Conservation (phyloP, 169 alveolate genomes). For the Plasmodium vinckei region DNA sequence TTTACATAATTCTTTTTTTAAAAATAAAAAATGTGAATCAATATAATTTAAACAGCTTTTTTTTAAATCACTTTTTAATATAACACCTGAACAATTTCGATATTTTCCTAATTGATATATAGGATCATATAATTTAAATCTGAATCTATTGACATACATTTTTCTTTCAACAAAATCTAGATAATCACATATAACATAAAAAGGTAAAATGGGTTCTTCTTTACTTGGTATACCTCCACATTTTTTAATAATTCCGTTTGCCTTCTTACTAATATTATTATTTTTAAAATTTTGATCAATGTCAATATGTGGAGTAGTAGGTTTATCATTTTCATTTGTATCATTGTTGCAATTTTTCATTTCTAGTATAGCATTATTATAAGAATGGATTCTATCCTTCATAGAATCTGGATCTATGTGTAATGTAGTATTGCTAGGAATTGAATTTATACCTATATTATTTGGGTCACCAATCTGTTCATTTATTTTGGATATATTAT, state of each 20-base stretch:
- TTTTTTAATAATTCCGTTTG: conserved; percentile 34
- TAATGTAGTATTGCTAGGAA: background rate
- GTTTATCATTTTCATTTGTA: background rate
- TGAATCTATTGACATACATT: conserved; percentile 40
- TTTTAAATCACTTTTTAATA: conserved; percentile 49
- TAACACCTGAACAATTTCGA: conserved; percentile 71
- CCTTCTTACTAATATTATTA: conserved; percentile 1
- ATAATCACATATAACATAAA: conserved; percentile 72
- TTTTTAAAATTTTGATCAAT: conserved; percentile 2
- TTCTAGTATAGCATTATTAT: background rate
- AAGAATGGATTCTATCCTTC: background rate
- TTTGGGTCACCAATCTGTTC: background rate
- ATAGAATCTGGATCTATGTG: too few relatives aligned
- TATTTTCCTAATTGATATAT: conserved; percentile 75
- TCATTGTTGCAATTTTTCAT: conserved; percentile 4
- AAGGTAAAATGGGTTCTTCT: conserved; percentile 72
- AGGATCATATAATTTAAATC: conserved; percentile 73
- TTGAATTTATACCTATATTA: background rate
- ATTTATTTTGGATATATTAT: too few relatives aligned
- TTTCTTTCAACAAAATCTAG: conserved; percentile 70
- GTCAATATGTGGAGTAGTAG: too few relatives aligned
- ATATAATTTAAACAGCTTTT: conserved; percentile 68
- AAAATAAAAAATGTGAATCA: conserved; percentile 58
- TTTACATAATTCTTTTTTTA: conserved; percentile 68
- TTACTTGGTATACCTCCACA: conserved; percentile 51